These are phyloP conservation scores for Solanum piurae DNA, from an alignment of 257 asterid species.

Conservation along the genomic window DNA sequence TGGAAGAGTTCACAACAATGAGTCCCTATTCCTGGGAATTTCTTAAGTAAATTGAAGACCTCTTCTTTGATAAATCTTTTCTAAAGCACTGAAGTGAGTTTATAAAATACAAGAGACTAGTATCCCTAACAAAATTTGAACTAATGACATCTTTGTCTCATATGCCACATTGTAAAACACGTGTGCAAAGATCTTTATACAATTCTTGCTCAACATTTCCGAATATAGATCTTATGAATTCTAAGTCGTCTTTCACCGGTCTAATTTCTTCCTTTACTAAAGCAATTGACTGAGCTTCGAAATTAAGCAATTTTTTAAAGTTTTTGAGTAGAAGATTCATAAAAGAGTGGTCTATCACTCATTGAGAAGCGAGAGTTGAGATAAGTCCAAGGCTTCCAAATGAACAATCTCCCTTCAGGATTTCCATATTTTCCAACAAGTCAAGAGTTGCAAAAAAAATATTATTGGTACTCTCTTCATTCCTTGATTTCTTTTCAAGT, in stretches of 20 bases:
- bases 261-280: not conserved
- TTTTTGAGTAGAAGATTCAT: not conserved
- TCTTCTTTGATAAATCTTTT: not conserved
- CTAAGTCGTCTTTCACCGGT: not conserved
- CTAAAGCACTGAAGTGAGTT: not conserved
- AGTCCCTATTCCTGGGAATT: not conserved
- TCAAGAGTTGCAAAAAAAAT: not conserved
- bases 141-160: not conserved
- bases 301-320: not conserved
- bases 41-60: not conserved
- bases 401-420: not conserved
- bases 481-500: not conserved
- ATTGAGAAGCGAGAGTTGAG: not conserved
- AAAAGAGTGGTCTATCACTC: not conserved
- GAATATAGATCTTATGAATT: not conserved
- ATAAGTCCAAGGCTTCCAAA: not conserved
- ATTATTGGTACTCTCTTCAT: not conserved
- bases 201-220: not conserved
- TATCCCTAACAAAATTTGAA: not conserved
- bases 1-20: not conserved
- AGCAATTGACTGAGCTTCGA: not conserved
- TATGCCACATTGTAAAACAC: not conserved
- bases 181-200: not conserved
- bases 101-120: not conserved
- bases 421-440: not conserved